phyloP scores from a whole-genome alignment of 495 filamentous ascomycete genomes.

The Poronia punctata region DNA sequence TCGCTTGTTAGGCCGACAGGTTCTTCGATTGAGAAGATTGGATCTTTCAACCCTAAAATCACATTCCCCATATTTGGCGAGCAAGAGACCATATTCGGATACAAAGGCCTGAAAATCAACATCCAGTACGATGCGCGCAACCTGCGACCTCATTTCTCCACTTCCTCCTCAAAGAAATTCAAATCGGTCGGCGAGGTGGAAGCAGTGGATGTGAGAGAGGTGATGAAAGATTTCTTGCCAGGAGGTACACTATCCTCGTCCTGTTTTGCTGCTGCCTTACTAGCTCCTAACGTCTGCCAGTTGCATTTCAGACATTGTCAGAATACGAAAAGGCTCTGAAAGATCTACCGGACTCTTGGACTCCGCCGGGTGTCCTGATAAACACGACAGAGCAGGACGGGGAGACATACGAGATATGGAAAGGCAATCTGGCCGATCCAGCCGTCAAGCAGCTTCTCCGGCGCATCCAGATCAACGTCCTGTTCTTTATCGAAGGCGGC shows the following conservation, averaged over 20 bases:
- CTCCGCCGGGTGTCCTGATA: constrained; percentile 45
- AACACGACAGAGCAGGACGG: constrained; percentile 30
- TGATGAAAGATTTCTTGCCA: constrained; percentile 60
- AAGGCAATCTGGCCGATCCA: constrained; percentile 42
- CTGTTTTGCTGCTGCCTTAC: neutral
- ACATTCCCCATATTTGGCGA: constrained; percentile 92
- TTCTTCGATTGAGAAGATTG: constrained; percentile 48
- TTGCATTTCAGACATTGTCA: constrained; percentile 52
- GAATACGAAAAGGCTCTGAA: constrained; percentile 56
- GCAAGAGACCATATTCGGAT: constrained; percentile 84
- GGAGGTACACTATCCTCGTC: constrained; percentile 42
- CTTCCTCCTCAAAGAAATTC: constrained; percentile 70
- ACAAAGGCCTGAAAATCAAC: constrained; percentile 67
- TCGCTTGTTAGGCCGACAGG: constrained; percentile 57
- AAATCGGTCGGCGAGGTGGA: constrained; percentile 61
- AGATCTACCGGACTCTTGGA: constrained; percentile 50
- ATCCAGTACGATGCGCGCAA: constrained; percentile 76
- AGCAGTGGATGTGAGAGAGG: constrained; percentile 58
- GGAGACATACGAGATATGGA: constrained; percentile 46
- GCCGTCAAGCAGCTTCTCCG: constrained; percentile 58
- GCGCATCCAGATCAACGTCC: constrained; percentile 76
- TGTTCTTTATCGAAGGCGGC: constrained; percentile 88
- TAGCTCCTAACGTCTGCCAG: constrained; percentile 31
- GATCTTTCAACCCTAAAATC: constrained; percentile 73
- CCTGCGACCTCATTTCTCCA: constrained; percentile 64